These are phyloP conservation scores for Ophiostoma novo-ulmi DNA, from an alignment of 2,329 filamentous ascomycete genomes.

Conservation along the genomic window DNA sequence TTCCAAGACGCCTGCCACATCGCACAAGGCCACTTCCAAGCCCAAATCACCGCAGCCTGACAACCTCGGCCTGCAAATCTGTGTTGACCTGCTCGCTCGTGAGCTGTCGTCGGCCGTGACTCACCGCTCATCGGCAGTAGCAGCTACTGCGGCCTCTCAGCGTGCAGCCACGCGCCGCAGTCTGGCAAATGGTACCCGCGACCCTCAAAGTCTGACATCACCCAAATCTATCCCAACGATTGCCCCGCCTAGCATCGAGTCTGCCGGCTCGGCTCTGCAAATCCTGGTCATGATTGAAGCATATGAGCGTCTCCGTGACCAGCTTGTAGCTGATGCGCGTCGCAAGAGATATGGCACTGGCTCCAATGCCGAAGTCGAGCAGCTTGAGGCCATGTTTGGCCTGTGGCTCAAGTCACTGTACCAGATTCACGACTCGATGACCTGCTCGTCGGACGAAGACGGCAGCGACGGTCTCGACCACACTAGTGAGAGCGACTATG, in stretches of 20 bases:
- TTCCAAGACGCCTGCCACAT: neutral
- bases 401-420: slow-evolving; percentile 49
- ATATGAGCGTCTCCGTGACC: slow-evolving; percentile 50
- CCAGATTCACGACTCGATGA: slow-evolving; percentile 41
- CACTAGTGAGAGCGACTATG: slow-evolving; percentile 36
- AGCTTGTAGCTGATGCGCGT: slow-evolving; percentile 35
- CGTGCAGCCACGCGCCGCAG: slow-evolving; percentile 17
- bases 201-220: neutral
- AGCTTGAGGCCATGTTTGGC: slow-evolving; percentile 44
- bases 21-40: slow-evolving; percentile 3
- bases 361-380: slow-evolving; percentile 31
- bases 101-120: slow-evolving; percentile 44
- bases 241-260: slow-evolving; percentile 21
- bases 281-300: slow-evolving; percentile 56
- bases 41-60: slow-evolving; percentile 29
- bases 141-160: slow-evolving; percentile 16
- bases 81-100: slow-evolving; percentile 46
- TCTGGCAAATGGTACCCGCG: neutral
- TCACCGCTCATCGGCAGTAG: slow-evolving; percentile 16
- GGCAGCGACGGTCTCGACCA: slow-evolving; percentile 24
- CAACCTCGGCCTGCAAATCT: slow-evolving; percentile 46
- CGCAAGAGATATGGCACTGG: slow-evolving; percentile 19
- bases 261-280: slow-evolving; percentile 45
- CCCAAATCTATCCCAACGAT: slow-evolving; percentile 23
- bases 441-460: slow-evolving; percentile 29